A percentile compares a stretch with the other conserved stretches of the same genome.
Conservation (phyloP, 805 yeast genomes). For the Hanseniaspora occidentalis region DNA sequence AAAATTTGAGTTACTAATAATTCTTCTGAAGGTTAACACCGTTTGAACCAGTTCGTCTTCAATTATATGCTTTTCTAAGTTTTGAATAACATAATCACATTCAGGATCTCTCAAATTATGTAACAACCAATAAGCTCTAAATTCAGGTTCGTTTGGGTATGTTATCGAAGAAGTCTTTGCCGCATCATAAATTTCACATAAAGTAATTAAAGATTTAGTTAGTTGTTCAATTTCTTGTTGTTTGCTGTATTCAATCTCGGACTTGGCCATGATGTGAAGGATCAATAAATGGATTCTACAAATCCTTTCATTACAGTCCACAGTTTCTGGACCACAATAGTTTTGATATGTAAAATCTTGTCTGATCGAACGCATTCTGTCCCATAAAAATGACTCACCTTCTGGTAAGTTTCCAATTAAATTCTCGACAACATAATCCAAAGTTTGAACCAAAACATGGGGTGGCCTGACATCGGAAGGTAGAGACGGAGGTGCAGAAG, state of each 20-base stretch:
- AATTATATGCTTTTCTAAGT: conserved; percentile 46
- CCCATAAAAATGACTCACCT: conserved; percentile 89
- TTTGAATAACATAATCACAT: conserved; percentile 61
- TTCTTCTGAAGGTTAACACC: conserved; percentile 57
- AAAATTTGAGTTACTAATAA: conserved; percentile 50
- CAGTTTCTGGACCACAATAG: conserved; percentile 84
- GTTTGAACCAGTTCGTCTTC: conserved; percentile 46
- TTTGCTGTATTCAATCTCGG: conserved; percentile 62
- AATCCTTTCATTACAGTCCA: conserved; percentile 83
- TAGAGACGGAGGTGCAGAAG: conserved; percentile 95
- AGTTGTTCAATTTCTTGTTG: conserved; percentile 95
- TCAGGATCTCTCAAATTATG: conserved; percentile 79
- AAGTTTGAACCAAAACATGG: conserved; percentile 46
- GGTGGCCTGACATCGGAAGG: conserved; percentile 99
- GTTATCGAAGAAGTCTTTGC: conserved; percentile 54
- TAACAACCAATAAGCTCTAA: conserved; percentile 74
- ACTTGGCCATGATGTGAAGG: conserved; percentile 75
- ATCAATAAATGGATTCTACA: conserved; percentile 78
- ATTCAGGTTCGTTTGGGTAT: conserved; percentile 83
- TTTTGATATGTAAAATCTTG: conserved; percentile 96
- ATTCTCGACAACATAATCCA: conserved; percentile 58
- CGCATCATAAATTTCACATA: conserved; percentile 78
- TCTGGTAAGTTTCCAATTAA: conserved; percentile 61
- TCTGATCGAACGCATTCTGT: conserved; percentile 88
- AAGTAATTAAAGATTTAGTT: conserved; percentile 79